Base-by-base conservation (phyloP, 1,139 yeast species). In the Taphrina flavorubra region DNA sequence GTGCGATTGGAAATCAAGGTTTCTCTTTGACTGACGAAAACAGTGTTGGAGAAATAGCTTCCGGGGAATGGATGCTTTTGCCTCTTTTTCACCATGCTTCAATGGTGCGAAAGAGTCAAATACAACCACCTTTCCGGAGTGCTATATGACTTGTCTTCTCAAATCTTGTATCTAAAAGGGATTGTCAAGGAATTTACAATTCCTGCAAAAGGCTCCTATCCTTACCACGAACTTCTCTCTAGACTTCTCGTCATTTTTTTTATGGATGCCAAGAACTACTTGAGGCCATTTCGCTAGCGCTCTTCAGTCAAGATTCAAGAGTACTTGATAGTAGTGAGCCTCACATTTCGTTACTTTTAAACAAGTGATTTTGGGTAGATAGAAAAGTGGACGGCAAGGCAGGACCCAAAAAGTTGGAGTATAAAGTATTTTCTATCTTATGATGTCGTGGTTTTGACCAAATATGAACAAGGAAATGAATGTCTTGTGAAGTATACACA, bases 171-270 rank as follows among this genome's bases (percentile, higher is more conserved):
- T 14, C 6, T 39, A 10, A 14, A 3, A n/a, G n/a, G n/a, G 6
- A 25, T 4, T 25, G 31, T 25, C 31, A 25, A 25, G 4, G 4
- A 4, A 4, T 2, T 25, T 2, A 25, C 31, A 4, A 25, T 40
- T n/a, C 13, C 20, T 25, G 31, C 31, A 25, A 2, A 57, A 16
- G 62, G 62, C 62, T 44, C 53, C 62, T 58, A 58, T 58, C 62
- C 62, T 58, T 58, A 58, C 62, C 62, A 58, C 62, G 62, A 58
- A 58, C 62, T 58, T 58, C 62, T 58, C 62, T 20, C 62, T 58
- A 58, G 62, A 58, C 25, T 58, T 36, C 13, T 58, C 62, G 62
- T 58, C 62, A 58, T 58, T 58, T 58, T 42, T 44, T 44, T 44
- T 44, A 36, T 44, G 53, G 62, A 58, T 42, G 62, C 62, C 62